These are phyloP conservation scores for Coccomyxa sp. DNA, from an alignment of 139 green algal species.

Conservation along the genomic window DNA sequence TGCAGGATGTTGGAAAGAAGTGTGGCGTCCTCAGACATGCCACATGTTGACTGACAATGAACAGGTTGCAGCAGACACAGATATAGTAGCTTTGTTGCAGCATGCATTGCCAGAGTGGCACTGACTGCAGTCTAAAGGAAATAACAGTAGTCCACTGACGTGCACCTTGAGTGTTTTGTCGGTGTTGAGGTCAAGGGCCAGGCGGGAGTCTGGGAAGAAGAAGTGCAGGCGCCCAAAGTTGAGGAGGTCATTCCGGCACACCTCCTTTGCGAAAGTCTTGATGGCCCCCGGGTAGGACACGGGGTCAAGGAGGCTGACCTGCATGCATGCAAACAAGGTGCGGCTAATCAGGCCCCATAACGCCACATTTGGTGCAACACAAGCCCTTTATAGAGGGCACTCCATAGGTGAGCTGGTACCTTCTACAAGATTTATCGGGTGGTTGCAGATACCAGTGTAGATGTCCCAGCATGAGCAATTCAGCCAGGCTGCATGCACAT, in stretches of 20 bases:
- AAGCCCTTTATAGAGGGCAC: background rate
- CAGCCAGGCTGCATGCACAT: no score
- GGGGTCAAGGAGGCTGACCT: constrained; percentile 84
- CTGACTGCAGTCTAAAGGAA: no score
- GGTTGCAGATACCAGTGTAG: no score
- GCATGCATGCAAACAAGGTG: background rate
- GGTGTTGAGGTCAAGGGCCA: constrained; percentile 84
- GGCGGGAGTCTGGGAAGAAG: constrained; percentile 85
- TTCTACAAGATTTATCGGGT: no score
- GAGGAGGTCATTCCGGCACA: constrained; percentile 86
- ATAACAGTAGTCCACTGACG: no score
- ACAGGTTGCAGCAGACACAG: no score
- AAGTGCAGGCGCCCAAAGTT: constrained; percentile 88
- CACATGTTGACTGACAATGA: no score
- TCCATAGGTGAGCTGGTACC: background rate
- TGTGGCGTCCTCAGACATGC: no score
- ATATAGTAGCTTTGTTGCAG: no score
- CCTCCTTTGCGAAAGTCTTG: constrained; percentile 81
- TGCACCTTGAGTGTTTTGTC: constrained; percentile 81
- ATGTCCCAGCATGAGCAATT: no score
- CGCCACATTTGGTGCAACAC: background rate
- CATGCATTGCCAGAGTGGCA: no score
- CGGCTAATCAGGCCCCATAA: background rate
- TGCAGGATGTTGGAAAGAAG: no score
- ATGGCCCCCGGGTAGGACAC: constrained; percentile 76